Percentiles rank a stretch among this genome's conserved stretches.
These are phyloP conservation scores for Coemansia sp. DNA, from an alignment of 192 early-diverging fungal species.

Conservation along the genomic window DNA sequence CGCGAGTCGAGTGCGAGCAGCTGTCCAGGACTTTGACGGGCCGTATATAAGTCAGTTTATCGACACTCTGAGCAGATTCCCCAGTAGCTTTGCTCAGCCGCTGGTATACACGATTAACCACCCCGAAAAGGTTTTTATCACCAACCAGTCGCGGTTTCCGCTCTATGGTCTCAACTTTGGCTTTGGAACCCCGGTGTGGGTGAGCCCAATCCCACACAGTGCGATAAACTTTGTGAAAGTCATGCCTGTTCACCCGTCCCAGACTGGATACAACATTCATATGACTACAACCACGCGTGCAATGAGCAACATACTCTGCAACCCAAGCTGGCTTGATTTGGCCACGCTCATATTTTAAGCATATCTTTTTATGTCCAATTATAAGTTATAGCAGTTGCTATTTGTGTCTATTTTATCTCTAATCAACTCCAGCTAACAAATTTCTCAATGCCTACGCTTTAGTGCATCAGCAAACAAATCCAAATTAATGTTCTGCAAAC, in stretches of 20 bases:
- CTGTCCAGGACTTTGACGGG: background rate
- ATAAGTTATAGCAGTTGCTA: no score
- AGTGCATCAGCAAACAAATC: no score
- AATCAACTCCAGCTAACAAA: no score
- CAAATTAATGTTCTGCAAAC: no score
- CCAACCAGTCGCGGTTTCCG: slow-evolving; percentile 29
- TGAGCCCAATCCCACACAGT: slow-evolving; percentile 16
- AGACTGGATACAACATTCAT: slow-evolving; percentile 19
- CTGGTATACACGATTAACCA: slow-evolving; percentile 16
- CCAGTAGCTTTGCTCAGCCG: slow-evolving; percentile 8
- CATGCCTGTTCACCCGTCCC: slow-evolving; percentile 3
- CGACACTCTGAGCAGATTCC: background rate
- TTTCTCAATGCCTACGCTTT: no score
- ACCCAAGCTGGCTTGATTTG: slow-evolving; percentile 3
- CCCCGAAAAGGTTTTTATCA: slow-evolving; percentile 10
- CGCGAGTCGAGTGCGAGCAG: background rate
- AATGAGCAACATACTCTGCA: slow-evolving; percentile 6
- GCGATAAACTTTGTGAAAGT: background rate
- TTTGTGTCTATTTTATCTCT: no score
- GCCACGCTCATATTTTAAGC: background rate
- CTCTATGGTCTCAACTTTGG: slow-evolving; percentile 36
- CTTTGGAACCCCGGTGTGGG: slow-evolving; percentile 17
- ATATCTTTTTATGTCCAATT: no score
- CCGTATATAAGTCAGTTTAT: slow-evolving; percentile 7
- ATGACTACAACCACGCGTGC: background rate